These are phyloP conservation scores for Saccharum spontaneum DNA, from an alignment of 176 grass and related monocot genomes.

Conservation along the genomic window DNA sequence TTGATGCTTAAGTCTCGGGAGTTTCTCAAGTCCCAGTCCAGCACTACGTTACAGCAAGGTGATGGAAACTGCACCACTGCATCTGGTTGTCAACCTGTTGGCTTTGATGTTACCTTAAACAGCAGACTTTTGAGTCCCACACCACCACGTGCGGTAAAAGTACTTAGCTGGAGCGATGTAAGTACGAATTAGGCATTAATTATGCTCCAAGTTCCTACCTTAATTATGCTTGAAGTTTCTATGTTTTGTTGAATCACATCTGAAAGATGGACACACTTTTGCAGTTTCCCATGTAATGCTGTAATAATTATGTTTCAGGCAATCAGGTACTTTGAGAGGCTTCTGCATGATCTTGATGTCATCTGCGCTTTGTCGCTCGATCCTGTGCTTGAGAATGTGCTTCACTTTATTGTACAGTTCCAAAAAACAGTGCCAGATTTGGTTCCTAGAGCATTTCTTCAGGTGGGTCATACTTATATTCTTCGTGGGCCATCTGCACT, in stretches of 20 bases:
- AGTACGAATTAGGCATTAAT: slow-evolving; percentile 30
- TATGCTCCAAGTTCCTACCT: background rate
- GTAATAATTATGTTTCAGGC: slow-evolving; percentile 57
- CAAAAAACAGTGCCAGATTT: slow-evolving; percentile 91
- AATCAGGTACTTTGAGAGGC: slow-evolving; percentile 88
- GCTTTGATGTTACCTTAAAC: slow-evolving; percentile 93
- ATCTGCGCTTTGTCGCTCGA: slow-evolving; percentile 75
- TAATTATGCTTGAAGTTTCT: background rate
- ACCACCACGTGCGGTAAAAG: slow-evolving; percentile 76
- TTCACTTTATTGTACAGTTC: slow-evolving; percentile 82
- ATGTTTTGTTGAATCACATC: slow-evolving; percentile 20
- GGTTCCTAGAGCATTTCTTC: slow-evolving; percentile 90
- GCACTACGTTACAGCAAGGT: slow-evolving; percentile 52
- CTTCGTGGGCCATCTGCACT: background rate
- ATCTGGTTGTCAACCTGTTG: slow-evolving; percentile 78
- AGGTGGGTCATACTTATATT: slow-evolving; percentile 44
- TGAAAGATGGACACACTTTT: slow-evolving; percentile 17
- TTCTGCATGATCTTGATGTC: slow-evolving; percentile 78
- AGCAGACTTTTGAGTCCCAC: slow-evolving; percentile 73
- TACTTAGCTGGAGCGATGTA: slow-evolving; percentile 87
- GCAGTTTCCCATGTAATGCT: slow-evolving; percentile 19
- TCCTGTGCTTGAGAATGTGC: slow-evolving; percentile 61
- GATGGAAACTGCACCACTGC: slow-evolving; percentile 80
- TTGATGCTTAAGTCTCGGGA: slow-evolving; percentile 71
- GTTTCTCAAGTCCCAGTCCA: slow-evolving; percentile 66